These are phyloP conservation scores for Coniochaeta sp. DNA, from an alignment of 2,329 filamentous ascomycete genomes.

Conservation along the genomic window DNA sequence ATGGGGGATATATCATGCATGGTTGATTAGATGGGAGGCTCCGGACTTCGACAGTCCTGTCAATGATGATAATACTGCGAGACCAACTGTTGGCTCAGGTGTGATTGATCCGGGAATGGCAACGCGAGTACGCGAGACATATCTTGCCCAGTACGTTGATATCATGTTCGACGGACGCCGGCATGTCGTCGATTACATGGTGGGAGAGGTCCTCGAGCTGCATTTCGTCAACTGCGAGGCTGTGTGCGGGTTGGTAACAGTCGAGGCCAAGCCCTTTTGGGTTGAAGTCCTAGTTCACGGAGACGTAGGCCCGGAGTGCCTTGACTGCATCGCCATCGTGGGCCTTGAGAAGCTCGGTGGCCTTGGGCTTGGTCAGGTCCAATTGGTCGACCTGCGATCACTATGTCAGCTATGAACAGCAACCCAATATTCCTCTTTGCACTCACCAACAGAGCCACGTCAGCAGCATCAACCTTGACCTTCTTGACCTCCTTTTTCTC, in stretches of 20 bases:
- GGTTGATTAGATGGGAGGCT: background rate
- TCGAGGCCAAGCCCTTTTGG: background rate
- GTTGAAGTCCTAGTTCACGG: background rate
- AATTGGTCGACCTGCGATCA: conserved; percentile 56
- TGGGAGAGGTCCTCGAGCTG: too few relatives aligned
- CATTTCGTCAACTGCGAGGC: too few relatives aligned
- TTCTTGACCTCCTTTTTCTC: conserved; percentile 45
- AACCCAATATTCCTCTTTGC: too few relatives aligned
- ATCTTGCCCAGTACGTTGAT: too few relatives aligned
- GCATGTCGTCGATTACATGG: too few relatives aligned
- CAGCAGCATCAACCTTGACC: conserved; percentile 67
- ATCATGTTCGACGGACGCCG: too few relatives aligned
- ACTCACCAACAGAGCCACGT: conserved; percentile 63
- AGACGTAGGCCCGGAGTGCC: conserved; percentile 55
- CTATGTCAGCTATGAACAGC: too few relatives aligned
- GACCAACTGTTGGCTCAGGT: too few relatives aligned
- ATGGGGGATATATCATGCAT: conserved; percentile 11
- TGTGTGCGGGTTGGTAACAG: background rate
- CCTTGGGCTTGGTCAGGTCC: conserved; percentile 63
- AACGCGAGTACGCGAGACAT: too few relatives aligned
- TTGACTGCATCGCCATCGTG: conserved; percentile 64
- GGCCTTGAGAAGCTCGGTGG: conserved; percentile 65
- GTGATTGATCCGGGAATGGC: too few relatives aligned
- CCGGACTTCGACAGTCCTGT: too few relatives aligned
- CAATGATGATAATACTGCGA: too few relatives aligned